Conservation (phyloP, 2,329 filamentous ascomycete species). For the Cadophora gregata region DNA sequence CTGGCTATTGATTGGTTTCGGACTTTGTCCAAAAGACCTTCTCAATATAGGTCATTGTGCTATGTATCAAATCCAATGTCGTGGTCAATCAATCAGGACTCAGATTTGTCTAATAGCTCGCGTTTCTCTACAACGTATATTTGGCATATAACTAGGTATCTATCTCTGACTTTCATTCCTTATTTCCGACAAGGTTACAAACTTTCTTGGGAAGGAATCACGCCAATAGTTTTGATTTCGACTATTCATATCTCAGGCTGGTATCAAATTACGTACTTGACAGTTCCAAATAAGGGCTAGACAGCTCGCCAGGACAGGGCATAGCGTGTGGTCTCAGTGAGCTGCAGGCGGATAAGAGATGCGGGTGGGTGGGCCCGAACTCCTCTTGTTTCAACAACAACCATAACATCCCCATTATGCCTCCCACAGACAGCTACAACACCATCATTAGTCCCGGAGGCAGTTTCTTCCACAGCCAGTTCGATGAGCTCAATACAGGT, state of each 20-base stretch:
- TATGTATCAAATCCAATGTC: neutral
- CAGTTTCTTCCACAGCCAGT: constrained; percentile 18
- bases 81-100: neutral
- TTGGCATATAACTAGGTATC: neutral
- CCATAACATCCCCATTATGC: constrained; percentile 17
- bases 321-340: constrained; percentile 12
- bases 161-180: too few relatives aligned
- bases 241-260: neutral
- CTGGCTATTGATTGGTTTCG: neutral
- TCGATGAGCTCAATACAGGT: constrained; percentile 6
- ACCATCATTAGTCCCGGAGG: constrained; percentile 13
- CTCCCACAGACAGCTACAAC: constrained; percentile 13
- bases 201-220: too few relatives aligned
- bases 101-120: neutral
- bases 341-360: constrained; percentile 10
- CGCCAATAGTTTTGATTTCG: neutral
- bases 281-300: neutral
- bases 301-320: neutral
- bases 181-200: too few relatives aligned
- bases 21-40: neutral
- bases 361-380: neutral
- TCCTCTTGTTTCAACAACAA: constrained; percentile 12
- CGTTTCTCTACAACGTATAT: neutral
- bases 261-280: neutral
- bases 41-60: neutral